phyloP scores from a whole-genome alignment of 495 filamentous ascomycete species.

The Thozetella sp. region DNA sequence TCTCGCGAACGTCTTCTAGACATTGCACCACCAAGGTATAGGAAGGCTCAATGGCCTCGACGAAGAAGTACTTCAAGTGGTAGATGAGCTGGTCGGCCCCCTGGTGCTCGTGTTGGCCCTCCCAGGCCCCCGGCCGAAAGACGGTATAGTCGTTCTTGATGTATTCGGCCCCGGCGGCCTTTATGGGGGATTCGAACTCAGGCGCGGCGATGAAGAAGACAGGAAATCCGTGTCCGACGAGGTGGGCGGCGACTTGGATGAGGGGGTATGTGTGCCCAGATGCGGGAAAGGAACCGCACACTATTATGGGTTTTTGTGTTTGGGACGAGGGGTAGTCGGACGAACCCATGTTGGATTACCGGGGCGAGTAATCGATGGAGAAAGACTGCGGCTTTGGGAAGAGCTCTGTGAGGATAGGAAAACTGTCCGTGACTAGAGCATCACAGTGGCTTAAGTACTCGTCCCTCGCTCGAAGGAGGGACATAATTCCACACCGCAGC shows the following conservation, averaged over 20 bases:
- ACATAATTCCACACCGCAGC: too few relatives aligned
- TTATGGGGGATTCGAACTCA: slow-evolving; percentile 7
- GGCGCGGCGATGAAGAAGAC: slow-evolving; percentile 14
- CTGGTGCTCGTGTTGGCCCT: neutral
- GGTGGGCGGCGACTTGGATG: slow-evolving; percentile 12
- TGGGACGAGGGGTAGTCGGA: too few relatives aligned
- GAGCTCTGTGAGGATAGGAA: too few relatives aligned
- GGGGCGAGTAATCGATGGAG: too few relatives aligned
- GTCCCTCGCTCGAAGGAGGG: too few relatives aligned
- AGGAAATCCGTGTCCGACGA: slow-evolving; percentile 16
- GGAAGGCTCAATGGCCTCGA: slow-evolving; percentile 7
- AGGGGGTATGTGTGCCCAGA: slow-evolving; percentile 17
- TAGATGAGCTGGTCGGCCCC: neutral
- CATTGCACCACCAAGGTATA: slow-evolving; percentile 8
- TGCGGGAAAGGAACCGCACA: slow-evolving; percentile 8
- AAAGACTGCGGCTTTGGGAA: too few relatives aligned
- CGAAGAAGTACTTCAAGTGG: neutral
- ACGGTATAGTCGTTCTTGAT: slow-evolving; percentile 2
- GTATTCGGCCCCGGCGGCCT: slow-evolving; percentile 17
- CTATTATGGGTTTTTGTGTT: too few relatives aligned
- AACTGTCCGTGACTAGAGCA: too few relatives aligned
- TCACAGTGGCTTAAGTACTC: too few relatives aligned
- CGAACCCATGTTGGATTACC: too few relatives aligned
- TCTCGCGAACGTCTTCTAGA: slow-evolving; percentile 8
- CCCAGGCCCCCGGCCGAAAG: too few relatives aligned